Percentiles rank a stretch among this genome's conserved stretches.
phyloP scores from a whole-genome alignment of 2,329 filamentous ascomycete genomes.

The Lachnellula cervina region DNA sequence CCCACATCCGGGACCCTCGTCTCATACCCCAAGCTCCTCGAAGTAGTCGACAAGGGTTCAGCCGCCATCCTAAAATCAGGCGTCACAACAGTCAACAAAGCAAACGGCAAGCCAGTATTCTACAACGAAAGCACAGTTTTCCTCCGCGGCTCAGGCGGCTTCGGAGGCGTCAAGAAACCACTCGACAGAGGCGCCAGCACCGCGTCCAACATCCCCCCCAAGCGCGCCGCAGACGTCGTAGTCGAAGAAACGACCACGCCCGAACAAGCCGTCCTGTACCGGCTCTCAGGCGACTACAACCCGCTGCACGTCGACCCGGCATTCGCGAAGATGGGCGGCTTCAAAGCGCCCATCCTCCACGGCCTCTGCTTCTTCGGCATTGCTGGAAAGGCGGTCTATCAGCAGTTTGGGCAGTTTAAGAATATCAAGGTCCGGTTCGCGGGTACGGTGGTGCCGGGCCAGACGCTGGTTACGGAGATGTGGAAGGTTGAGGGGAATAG shows the following conservation, averaged over 20 bases:
- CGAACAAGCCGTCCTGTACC: constrained; percentile 90
- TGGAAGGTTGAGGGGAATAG: constrained; percentile 74
- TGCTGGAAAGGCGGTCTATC: constrained; percentile 82
- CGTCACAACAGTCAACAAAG: constrained; percentile 77
- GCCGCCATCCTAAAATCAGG: constrained; percentile 79
- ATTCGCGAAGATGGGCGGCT: constrained; percentile 92
- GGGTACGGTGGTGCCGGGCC: constrained; percentile 76
- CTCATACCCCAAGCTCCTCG: constrained; percentile 75
- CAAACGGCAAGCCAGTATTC: constrained; percentile 84
- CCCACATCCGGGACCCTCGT: constrained; percentile 75
- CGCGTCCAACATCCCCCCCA: constrained; percentile 71
- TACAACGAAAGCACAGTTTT: constrained; percentile 97
- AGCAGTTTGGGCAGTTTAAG: constrained; percentile 76
- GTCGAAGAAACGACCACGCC: constrained; percentile 82
- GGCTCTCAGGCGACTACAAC: constrained; percentile 91
- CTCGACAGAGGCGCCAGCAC: constrained; percentile 75
- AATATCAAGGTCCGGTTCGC: constrained; percentile 93
- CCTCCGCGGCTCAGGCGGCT: constrained; percentile 84
- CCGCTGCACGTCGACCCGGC: constrained; percentile 92
- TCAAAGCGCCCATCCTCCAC: constrained; percentile 91
- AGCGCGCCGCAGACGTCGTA: constrained; percentile 71
- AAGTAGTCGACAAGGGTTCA: constrained; percentile 93
- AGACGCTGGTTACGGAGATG: constrained; percentile 92
- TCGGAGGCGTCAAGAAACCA: constrained; percentile 76
- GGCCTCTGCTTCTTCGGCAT: constrained; percentile 95